These are phyloP conservation scores for Aureobasidium zeae DNA, from an alignment of 2,329 filamentous ascomycete genomes.

Conservation along the genomic window DNA sequence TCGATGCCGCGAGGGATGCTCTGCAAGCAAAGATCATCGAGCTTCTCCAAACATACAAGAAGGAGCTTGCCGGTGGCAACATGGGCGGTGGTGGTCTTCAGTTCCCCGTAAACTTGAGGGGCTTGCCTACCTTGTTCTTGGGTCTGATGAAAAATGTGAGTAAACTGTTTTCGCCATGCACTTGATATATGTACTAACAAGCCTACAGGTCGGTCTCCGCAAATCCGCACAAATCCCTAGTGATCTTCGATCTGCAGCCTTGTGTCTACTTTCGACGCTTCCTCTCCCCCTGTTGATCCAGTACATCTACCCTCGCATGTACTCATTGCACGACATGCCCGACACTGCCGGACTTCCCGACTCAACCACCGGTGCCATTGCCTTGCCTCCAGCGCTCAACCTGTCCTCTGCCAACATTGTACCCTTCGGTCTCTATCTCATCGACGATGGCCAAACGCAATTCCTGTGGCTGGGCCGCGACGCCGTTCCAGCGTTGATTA, in stretches of 20 bases:
- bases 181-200: conserved; percentile 19
- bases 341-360: conserved; percentile 83
- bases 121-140: conserved; percentile 80
- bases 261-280: conserved; percentile 88
- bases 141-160: conserved; percentile 90
- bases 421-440: conserved; percentile 85
- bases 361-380: conserved; percentile 75
- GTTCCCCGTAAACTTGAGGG: conserved; percentile 85
- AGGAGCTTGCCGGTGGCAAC: conserved; percentile 90
- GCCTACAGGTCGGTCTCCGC: conserved; percentile 58
- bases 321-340: conserved; percentile 92
- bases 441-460: conserved; percentile 94
- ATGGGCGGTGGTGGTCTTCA: conserved; percentile 88
- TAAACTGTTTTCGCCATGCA: conserved; percentile 18
- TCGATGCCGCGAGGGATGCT: conserved; percentile 85
- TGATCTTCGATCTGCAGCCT: conserved; percentile 83
- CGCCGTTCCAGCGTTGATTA: conserved; percentile 76
- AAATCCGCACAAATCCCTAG: conserved; percentile 91
- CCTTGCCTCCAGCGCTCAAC: conserved; percentile 75
- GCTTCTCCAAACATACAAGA: conserved; percentile 88
- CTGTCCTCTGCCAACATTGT: conserved; percentile 81
- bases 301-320: conserved; percentile 61
- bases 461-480: conserved; percentile 96
- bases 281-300: conserved; percentile 84
- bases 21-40: conserved; percentile 87